phyloP scores from a whole-genome alignment of 768 basidiomycete genomes.

The Trametes cinnabarina region DNA sequence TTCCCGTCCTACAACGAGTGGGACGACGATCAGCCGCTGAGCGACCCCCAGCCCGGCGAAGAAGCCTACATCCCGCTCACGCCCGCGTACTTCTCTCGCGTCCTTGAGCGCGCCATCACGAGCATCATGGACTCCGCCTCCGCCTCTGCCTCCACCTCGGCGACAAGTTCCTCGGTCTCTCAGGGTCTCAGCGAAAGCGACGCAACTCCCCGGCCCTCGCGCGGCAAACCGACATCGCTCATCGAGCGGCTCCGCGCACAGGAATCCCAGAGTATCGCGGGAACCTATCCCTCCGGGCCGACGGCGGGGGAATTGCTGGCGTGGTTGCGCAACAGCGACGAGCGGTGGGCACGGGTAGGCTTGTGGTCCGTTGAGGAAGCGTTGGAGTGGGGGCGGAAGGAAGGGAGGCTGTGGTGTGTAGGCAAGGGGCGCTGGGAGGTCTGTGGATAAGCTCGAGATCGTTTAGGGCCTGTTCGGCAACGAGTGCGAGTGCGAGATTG shows the following conservation, averaged over 20 bases:
- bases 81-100: conserved; percentile 44
- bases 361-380: conserved; percentile 65
- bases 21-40: conserved; percentile 46
- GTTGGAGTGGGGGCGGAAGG: conserved; percentile 43
- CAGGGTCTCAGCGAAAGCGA: background rate
- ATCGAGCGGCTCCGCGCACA: conserved; percentile 20
- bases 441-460: conserved; percentile 15
- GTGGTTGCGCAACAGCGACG: conserved; percentile 50
- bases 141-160: conserved; percentile 23
- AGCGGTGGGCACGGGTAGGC: conserved; percentile 63
- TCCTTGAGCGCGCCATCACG: conserved; percentile 47
- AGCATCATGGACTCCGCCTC: conserved; percentile 29
- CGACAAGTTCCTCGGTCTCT: too few species aligned
- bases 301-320: conserved; percentile 47
- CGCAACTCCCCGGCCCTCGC: background rate
- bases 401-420: conserved; percentile 33
- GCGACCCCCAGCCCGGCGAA: conserved; percentile 61
- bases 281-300: conserved; percentile 28
- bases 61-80: conserved; percentile 68
- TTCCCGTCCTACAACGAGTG: conserved; percentile 23
- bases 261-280: background rate
- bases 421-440: conserved; percentile 37
- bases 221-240: conserved; percentile 4
- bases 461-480: too few species aligned
- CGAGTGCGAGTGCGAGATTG: too few species aligned